These are phyloP conservation scores for Chalciporus chontae DNA, from an alignment of 768 basidiomycete species.

Conservation along the genomic window DNA sequence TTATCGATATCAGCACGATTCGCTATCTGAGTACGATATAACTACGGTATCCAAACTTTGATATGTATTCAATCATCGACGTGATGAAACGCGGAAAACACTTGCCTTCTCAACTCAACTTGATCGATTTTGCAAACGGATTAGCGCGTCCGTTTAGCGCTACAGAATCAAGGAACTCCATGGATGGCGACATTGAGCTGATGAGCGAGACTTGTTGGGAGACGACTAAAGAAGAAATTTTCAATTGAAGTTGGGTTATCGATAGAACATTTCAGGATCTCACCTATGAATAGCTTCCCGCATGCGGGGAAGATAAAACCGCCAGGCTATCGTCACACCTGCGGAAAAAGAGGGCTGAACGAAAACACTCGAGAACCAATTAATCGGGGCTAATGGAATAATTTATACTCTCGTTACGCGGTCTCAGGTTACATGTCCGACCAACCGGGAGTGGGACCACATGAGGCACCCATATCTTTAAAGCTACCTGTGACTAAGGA, in stretches of 20 bases:
- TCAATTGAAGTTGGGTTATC: constrained; percentile 15
- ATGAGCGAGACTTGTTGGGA: background rate
- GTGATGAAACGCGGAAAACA: too few species aligned
- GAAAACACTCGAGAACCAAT: background rate
- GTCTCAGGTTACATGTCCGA: background rate
- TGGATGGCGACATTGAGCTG: background rate
- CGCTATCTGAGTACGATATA: constrained; percentile 6
- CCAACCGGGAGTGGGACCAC: background rate
- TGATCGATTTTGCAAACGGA: background rate
- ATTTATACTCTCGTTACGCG: constrained; percentile 9
- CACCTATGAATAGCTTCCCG: constrained; percentile 20
- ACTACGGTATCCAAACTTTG: background rate
- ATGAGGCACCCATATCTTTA: background rate
- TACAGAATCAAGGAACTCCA: background rate
- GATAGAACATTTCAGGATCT: constrained; percentile 18
- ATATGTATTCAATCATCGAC: constrained; percentile 8
- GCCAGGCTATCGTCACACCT: constrained; percentile 7
- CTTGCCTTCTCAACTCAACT: background rate
- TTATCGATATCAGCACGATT: constrained; percentile 30
- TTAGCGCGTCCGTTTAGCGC: too few species aligned
- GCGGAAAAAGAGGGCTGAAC: constrained; percentile 4
- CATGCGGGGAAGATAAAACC: constrained; percentile 15
- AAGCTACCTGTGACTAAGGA: background rate
- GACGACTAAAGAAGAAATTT: background rate
- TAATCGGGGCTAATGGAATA: background rate